Base-by-base conservation (phyloP, 345 rosid species). In the Punica granatum region DNA sequence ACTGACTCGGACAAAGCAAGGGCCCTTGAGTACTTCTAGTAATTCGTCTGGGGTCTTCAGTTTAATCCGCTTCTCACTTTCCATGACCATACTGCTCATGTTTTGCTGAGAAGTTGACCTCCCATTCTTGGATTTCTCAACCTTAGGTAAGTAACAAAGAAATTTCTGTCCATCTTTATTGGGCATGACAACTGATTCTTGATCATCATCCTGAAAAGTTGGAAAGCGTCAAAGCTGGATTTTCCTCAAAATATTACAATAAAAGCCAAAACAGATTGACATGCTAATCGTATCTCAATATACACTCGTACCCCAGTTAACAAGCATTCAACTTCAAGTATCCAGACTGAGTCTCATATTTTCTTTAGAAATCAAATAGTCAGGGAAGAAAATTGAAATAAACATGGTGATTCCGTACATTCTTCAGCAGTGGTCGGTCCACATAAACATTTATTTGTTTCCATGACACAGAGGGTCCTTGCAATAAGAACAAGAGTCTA, bases 41-140 rank as follows among this genome's bases (percentile, higher is more conserved):
- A 89, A 75, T 75, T 94, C 96, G 78, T 94, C 99, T 11, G 97
- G 95, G 35, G 90, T 89, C 87, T 89, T 89, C 79, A 91, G 74
- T 76, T 85, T 87, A 69, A 83, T 53, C 59, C 67, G 88, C 67
- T 81, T 84, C 78, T 89, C 90, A 2, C 87, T 77, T 76, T 90
- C 97, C 82, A 91, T 76, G 78, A 93, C 82, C 88, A 89, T 73
- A 76, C 87, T 86, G 77, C 86, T 93, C 5, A 72, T 68, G 65
- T 93, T 93, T 41, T 80, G 78, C 76, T 61, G 90, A 46, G 33
- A 70, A 59, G 77, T 68, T 33, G 81, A 74, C 81, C 70, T 84
- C 62, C 76, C 85, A 25, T 74, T 81, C 73, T 70, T 86, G 34
- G 75, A 67, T 77, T 85, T 82, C 78, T 88, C 95, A 65, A 86